phyloP scores from a whole-genome alignment of 495 filamentous ascomycete species.

The Lophiotrema nucula region DNA sequence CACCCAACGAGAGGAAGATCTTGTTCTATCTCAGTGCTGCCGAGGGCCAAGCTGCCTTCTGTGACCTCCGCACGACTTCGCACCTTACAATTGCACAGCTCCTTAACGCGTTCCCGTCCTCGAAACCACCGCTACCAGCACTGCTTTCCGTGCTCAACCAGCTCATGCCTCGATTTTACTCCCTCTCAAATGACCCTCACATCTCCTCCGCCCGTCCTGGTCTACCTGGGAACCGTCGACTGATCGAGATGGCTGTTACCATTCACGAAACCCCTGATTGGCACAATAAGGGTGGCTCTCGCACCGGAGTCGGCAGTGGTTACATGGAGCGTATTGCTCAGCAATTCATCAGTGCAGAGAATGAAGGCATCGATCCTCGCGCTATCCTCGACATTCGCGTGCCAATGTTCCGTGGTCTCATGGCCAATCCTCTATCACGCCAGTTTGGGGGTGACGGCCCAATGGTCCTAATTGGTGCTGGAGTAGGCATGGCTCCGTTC shows the following conservation, averaged over 20 bases:
- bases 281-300: slow-evolving; percentile 47
- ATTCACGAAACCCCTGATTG: slow-evolving; percentile 85
- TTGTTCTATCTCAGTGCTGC: slow-evolving; percentile 79
- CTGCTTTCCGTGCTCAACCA: slow-evolving; percentile 78
- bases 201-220: slow-evolving; percentile 69
- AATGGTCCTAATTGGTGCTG: slow-evolving; percentile 95
- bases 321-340: slow-evolving; percentile 81
- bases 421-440: slow-evolving; percentile 91
- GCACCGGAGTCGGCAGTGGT: slow-evolving; percentile 54
- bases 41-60: slow-evolving; percentile 92
- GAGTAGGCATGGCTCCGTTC: slow-evolving; percentile 95
- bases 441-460: slow-evolving; percentile 89
- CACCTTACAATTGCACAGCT: slow-evolving; percentile 82
- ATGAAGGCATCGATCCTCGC: slow-evolving; percentile 45
- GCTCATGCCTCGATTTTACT: slow-evolving; percentile 97
- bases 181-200: slow-evolving; percentile 91
- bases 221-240: slow-evolving; percentile 65
- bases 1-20: slow-evolving; percentile 80
- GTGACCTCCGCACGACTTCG: slow-evolving; percentile 87
- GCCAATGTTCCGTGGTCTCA: slow-evolving; percentile 98
- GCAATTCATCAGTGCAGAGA: slow-evolving; percentile 62
- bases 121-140: slow-evolving; percentile 77
- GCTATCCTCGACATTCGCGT: slow-evolving; percentile 61
- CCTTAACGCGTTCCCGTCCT: slow-evolving; percentile 86
- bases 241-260: slow-evolving; percentile 92